Evolutionary conservation across 2,329 filamentous ascomycete genomes (phyloP).

Genomic region (Botryotinia narcissicola): DNA sequence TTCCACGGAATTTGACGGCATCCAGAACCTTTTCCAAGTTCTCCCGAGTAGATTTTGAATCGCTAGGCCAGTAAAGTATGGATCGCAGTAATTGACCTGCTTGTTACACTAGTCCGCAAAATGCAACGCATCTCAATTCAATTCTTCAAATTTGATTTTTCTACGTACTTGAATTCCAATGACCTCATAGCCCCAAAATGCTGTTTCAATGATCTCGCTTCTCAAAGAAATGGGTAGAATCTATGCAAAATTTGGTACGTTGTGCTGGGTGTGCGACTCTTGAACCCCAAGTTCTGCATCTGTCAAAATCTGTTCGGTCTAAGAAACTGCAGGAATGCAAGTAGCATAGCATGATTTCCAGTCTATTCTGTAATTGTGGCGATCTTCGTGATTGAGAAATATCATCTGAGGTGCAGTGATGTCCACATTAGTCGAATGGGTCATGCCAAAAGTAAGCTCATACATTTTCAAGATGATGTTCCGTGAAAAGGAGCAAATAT

Average conservation of each 20-base stretch:
- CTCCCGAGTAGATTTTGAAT: not conserved
- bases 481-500: not conserved
- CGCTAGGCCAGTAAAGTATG: not conserved
- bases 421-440: not conserved
- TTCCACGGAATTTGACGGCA: not conserved
- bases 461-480: not conserved
- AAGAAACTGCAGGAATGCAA: not conserved
- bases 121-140: not conserved
- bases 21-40: not conserved
- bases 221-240: not conserved
- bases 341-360: not conserved
- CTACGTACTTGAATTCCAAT: no score
- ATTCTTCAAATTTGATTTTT: not conserved
- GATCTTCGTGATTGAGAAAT: not conserved
- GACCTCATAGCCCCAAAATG: not conserved
- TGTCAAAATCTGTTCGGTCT: not conserved
- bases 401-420: not conserved
- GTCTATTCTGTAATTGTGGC: not conserved
- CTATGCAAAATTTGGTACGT: not conserved
- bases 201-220: not conserved
- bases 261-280: not conserved
- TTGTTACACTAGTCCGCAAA: not conserved
- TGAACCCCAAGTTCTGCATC: not conserved
- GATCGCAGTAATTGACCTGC: no score
- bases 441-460: conserved; percentile 1